Conservation (phyloP, 2,329 filamentous ascomycete species). For the Scleromitrula shiraiana region DNA sequence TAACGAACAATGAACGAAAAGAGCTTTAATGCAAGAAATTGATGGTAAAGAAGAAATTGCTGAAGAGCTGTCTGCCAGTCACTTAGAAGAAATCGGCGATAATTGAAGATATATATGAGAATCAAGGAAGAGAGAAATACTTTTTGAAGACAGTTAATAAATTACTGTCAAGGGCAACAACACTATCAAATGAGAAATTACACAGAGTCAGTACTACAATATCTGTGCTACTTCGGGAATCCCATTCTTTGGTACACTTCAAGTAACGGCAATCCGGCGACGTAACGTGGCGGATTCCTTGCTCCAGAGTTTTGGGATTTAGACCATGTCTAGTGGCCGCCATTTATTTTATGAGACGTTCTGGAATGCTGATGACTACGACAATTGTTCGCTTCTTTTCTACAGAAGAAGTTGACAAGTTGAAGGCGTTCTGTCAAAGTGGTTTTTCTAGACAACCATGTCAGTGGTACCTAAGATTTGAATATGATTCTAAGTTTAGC, state of each 20-base stretch:
- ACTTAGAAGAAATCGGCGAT: background rate
- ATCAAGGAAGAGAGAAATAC: background rate
- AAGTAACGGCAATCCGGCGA: constrained; percentile 17
- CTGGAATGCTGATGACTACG: constrained; percentile 17
- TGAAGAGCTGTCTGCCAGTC: constrained; percentile 11
- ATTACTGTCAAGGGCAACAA: constrained; percentile 25
- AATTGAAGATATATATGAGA: constrained; percentile 8
- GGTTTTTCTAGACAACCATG: background rate
- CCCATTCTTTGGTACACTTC: constrained; percentile 22
- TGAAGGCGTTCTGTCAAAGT: constrained; percentile 5
- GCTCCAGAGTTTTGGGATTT: constrained; percentile 15
- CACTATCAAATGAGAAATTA: constrained; percentile 22
- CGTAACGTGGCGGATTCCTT: constrained; percentile 21
- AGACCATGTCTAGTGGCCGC: constrained; percentile 1
- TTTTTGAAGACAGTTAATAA: constrained; percentile 8
- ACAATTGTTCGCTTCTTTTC: constrained; percentile 1
- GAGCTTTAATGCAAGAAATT: background rate
- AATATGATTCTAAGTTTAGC: no score
- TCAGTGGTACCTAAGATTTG: background rate
- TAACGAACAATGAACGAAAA: background rate
- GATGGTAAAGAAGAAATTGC: constrained; percentile 14
- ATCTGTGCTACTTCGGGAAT: constrained; percentile 10
- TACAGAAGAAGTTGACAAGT: background rate
- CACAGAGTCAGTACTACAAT: constrained; percentile 24
- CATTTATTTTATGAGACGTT: constrained; percentile 6